These are phyloP conservation scores for Diversispora eburnea DNA, from an alignment of 192 early-diverging fungal species.

Conservation along the genomic window DNA sequence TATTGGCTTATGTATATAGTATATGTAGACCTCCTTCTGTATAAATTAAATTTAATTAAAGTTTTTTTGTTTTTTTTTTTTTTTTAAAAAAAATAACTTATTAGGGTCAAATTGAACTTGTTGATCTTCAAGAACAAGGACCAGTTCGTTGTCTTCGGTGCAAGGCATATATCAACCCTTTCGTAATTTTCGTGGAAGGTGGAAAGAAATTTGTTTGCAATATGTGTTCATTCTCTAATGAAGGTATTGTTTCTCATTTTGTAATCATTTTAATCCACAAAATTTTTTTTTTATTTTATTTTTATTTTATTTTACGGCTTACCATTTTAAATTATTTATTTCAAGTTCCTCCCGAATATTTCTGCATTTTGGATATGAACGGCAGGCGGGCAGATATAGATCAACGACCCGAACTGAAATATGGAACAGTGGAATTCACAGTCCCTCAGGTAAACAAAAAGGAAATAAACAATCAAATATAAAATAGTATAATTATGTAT, in stretches of 20 bases:
- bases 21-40: not conserved
- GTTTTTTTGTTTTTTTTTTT: no score
- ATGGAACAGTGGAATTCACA: slow-evolving; percentile 88
- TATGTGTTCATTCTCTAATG: slow-evolving; percentile 85
- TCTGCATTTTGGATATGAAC: slow-evolving; percentile 90
- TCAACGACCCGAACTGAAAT: slow-evolving; percentile 81
- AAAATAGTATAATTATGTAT: not conserved
- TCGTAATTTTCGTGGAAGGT: slow-evolving; percentile 82
- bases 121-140: slow-evolving; percentile 81
- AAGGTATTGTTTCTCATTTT: slow-evolving; percentile 44
- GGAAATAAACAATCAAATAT: not conserved
- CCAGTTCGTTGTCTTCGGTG: slow-evolving; percentile 89
- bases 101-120: slow-evolving; percentile 65
- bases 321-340: slow-evolving; percentile 1
- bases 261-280: not conserved
- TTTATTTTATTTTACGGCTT: not conserved
- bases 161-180: slow-evolving; percentile 92
- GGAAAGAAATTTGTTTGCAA: slow-evolving; percentile 94
- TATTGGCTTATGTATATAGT: no score
- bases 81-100: not conserved
- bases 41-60: not conserved
- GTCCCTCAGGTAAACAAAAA: slow-evolving; percentile 55
- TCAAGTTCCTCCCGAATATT: slow-evolving; percentile 80
- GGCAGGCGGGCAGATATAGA: slow-evolving; percentile 81
- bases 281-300: not conserved